Evolutionary conservation across 805 yeast species (phyloP).

Genomic region (Metschnikowia aberdeeniae): DNA sequence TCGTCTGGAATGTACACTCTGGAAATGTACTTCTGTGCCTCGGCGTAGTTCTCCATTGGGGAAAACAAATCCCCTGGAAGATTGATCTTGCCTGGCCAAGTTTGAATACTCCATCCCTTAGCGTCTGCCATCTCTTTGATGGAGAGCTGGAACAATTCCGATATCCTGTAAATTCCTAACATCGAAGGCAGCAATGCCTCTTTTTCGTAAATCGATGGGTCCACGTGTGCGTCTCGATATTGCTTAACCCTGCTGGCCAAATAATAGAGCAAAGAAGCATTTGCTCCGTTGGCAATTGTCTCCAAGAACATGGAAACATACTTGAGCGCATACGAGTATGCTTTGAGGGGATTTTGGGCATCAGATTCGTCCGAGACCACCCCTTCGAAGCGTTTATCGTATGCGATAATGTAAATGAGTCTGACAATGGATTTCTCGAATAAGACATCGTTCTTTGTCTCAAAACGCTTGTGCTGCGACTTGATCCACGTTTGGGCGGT

Average conservation of each 20-base stretch:
- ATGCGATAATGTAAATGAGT: constrained; percentile 66
- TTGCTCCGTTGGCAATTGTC: constrained; percentile 57
- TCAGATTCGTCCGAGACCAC: constrained; percentile 25
- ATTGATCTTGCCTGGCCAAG: constrained; percentile 78
- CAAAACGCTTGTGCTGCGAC: constrained; percentile 46
- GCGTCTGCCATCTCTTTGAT: constrained; percentile 54
- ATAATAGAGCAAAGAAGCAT: constrained; percentile 69
- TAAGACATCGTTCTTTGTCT: constrained; percentile 35
- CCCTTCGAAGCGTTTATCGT: constrained; percentile 61
- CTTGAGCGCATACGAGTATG: constrained; percentile 51
- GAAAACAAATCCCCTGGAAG: constrained; percentile 66
- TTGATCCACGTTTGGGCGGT: constrained; percentile 67
- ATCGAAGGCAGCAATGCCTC: constrained; percentile 23
- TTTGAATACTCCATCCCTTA: constrained; percentile 64
- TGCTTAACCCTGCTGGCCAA: constrained; percentile 76
- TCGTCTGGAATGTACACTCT: constrained; percentile 53
- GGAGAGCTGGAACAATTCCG: constrained; percentile 70
- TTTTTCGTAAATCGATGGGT: constrained; percentile 25
- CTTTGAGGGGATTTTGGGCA: constrained; percentile 15
- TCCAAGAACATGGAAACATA: constrained; percentile 60
- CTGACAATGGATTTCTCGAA: constrained; percentile 69
- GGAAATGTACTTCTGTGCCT: constrained; percentile 54
- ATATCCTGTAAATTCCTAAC: constrained; percentile 53
- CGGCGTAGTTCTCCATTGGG: constrained; percentile 54
- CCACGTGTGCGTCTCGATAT: constrained; percentile 53